Evolutionary conservation across 257 asterid genomes (phyloP).

Genomic region (Nyctanthes arbortristis): DNA sequence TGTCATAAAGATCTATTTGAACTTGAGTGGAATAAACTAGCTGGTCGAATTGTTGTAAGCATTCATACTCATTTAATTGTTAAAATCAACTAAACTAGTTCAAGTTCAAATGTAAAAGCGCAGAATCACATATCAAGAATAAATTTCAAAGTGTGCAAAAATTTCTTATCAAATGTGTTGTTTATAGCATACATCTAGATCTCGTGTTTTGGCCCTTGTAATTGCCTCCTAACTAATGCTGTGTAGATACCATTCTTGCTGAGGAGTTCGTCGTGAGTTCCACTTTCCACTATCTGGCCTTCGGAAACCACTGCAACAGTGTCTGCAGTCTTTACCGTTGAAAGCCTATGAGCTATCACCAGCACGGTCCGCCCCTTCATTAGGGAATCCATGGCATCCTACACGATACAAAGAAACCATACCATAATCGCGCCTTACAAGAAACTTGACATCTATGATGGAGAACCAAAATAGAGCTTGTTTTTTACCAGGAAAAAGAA

Average conservation of each 20-base stretch:
- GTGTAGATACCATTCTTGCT: constrained; percentile 63
- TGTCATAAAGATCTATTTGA: no score
- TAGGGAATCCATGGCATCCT: constrained; percentile 93
- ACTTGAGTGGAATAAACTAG: no score
- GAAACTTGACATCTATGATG: neutral
- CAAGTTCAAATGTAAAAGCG: no score
- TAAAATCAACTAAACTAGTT: no score
- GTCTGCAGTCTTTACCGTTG: constrained; percentile 83
- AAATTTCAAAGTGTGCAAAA: neutral
- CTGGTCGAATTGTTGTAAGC: no score
- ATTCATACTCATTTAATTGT: no score
- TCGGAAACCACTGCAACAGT: constrained; percentile 79
- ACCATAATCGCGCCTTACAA: no score
- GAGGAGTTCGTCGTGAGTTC: constrained; percentile 73
- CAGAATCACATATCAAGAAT: neutral
- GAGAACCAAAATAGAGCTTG: no score
- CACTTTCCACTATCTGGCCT: constrained; percentile 81
- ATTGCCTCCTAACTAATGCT: constrained; percentile 70
- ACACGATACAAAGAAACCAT: constrained; percentile 2
- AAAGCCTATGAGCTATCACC: constrained; percentile 88
- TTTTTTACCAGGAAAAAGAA: no score
- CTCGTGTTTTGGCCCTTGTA: constrained; percentile 64
- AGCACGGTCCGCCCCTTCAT: constrained; percentile 86
- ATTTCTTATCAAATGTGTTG: neutral
- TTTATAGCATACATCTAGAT: constrained; percentile 9